Evolutionary conservation across 441 rosid species (phyloP).

Genomic region (Metrosideros polymorpha): DNA sequence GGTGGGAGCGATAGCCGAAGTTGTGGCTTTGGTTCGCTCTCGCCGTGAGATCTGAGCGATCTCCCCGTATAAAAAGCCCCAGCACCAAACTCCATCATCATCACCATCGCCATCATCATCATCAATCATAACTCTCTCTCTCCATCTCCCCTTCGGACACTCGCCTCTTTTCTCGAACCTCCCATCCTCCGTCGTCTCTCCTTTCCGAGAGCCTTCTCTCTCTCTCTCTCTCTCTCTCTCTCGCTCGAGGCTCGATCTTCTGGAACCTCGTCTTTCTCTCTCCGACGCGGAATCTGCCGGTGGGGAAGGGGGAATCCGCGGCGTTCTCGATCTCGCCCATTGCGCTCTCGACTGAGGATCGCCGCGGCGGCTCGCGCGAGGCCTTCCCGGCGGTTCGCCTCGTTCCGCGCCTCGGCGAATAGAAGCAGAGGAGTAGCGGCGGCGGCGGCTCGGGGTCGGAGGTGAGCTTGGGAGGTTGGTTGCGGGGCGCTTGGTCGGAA

Average conservation of each 20-base stretch:
- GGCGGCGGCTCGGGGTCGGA: background rate
- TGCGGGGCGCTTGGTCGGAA: background rate
- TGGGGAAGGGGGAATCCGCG: background rate
- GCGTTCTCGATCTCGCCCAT: background rate
- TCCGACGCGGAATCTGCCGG: background rate
- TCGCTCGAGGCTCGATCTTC: background rate
- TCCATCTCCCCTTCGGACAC: background rate
- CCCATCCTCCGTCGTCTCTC: slow-evolving; percentile 8
- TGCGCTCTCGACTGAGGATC: slow-evolving; percentile 2
- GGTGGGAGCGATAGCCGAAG: slow-evolving; percentile 12
- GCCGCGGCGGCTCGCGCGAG: background rate
- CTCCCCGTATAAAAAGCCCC: background rate
- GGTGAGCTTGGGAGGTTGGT: background rate
- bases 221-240: background rate
- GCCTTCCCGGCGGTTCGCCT: too few relatives aligned
- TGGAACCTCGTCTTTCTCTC: background rate
- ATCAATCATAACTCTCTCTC: slow-evolving; percentile 12
- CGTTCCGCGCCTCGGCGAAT: background rate
- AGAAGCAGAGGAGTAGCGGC: background rate
- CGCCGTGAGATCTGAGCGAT: slow-evolving; percentile 14
- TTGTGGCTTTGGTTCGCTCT: slow-evolving; percentile 32
- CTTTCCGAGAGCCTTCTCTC: background rate
- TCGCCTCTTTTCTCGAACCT: slow-evolving; percentile 32
- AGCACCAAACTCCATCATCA: background rate
- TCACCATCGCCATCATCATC: slow-evolving; percentile 13